Evolutionary conservation across 2,329 filamentous ascomycete species (phyloP), one percentile per base, ranked within the genome.

Genomic region (Neonectria sp.): DNA sequence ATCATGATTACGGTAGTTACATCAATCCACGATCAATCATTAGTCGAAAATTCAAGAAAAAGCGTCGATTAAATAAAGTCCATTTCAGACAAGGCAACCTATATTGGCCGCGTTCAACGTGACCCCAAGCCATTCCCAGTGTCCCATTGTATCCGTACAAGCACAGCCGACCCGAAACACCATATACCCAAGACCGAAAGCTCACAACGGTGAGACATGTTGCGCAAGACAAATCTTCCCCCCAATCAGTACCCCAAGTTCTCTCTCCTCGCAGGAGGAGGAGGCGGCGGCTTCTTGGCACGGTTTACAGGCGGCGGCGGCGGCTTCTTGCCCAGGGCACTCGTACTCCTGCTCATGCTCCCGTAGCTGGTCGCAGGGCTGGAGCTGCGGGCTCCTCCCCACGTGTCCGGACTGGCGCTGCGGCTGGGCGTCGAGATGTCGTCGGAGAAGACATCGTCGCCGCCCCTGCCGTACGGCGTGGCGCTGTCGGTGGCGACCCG

Each of bases 351-450:
- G 70, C 82, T 88, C 52, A 88, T 74, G 75, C 87, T 89, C 66
- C 85, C 86, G 63, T 86, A 84, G 76, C 87, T 89, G 1, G 87
- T 89, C 3, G 87, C 85, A 0, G 88, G 87, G 71, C 87, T 89
- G 63, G 86, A 80, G 72, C 85, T 86, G 61, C 85, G 84, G 52
- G 86, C 37, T 15, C 37, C 84, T 24, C 80, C 82, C 78, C 70
- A 68, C 61, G 83, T 86, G 60, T 86, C 84, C 0, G 86, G 85
- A 40, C 86, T 88, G 45, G 83, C 85, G 68, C 85, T 85, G 68
- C 84, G 85, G 70, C 85, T 86, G 8, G 79, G 79, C 11, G 83
- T 84, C 53, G 85, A 86, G 61, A 86, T 83, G 68, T 88, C 86
- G 55, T 84, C 86, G 66, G 79, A 82, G 68, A 86, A 87, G 3